Base-by-base conservation (phyloP, 179 eudicot genomes). In the Beta lomatogona region DNA sequence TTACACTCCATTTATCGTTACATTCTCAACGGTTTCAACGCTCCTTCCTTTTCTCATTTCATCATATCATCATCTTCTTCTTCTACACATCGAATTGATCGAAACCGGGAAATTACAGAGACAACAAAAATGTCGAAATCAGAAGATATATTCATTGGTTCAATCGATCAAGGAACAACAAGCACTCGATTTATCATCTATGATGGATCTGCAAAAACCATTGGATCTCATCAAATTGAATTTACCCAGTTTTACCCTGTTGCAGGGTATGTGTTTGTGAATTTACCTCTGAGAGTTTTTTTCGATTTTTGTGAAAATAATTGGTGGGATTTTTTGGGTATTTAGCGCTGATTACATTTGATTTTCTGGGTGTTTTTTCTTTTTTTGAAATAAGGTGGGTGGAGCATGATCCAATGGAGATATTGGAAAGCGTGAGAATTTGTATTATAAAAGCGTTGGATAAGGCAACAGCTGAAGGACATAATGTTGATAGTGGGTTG, bases 361-460 rank as follows among this genome's bases (percentile, higher is more conserved):
- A 41, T 7, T 71, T 14, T 70, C 19, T 79, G 75, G 77, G 50
- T 46, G 58, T 69, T 66, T 78, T 36, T 3, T 36, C 0, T 36
- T 36, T 36, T 36, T 36, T 36, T 36, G 58, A 4, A 19, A 18
- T 57, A 41, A 96, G 99, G 82, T 96, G 99, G 99, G 98, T 96
- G 64, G 99, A 96, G 81, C 98, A 96, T 85, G 92, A 94, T 89
- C 99, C 99, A 15, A 83, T 96, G 98, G 98, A 96, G 91, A 94
- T 96, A 64, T 52, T 96, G 81, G 98, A 91, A 85, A 96, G 98
- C 72, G 97, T 91, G 77, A 91, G 91, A 83, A 79, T 93, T 64
- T 96, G 99, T 67, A 83, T 94, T 9, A 87, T 90, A 6, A 94
- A 94, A 85, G 98, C 98, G 0, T 69, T 96, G 52, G 99, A 96